A percentile compares a stretch with the other conserved stretches of the same genome.
Evolutionary conservation across 139 green algal species (phyloP).

Genomic region (Chlorella sp.): DNA sequence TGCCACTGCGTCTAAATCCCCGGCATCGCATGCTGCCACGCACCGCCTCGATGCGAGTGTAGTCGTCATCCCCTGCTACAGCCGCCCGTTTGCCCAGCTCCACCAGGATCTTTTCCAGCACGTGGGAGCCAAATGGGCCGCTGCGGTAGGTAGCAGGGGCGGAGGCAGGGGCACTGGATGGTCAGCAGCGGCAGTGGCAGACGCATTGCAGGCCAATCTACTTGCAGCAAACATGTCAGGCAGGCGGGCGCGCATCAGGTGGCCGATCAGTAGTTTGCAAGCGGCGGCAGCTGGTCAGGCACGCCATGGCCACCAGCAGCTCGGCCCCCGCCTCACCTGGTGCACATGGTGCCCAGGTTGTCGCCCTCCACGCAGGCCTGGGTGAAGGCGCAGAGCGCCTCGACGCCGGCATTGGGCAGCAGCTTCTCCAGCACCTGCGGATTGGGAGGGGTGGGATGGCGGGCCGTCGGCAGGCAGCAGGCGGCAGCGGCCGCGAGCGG

Average conservation of each 20-base stretch:
- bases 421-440: slow-evolving; percentile 77
- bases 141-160: slow-evolving; percentile 27
- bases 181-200: no score
- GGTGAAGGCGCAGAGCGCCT: slow-evolving; percentile 33
- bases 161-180: no score
- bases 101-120: slow-evolving; percentile 59
- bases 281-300: background rate
- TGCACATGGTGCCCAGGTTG: slow-evolving; percentile 40
- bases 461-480: no score
- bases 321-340: slow-evolving; percentile 20
- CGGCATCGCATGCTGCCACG: background rate
- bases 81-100: slow-evolving; percentile 41
- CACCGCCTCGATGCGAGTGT: background rate
- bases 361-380: slow-evolving; percentile 36
- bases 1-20: no score
- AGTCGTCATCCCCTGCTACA: slow-evolving; percentile 8
- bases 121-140: slow-evolving; percentile 81
- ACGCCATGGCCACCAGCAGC: background rate
- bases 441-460: background rate
- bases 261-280: background rate
- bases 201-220: no score
- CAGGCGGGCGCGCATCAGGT: background rate
- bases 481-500: no score
- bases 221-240: background rate
- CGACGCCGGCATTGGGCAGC: slow-evolving; percentile 45